Evolutionary conservation across 495 filamentous ascomycete genomes (phyloP), one percentile per base, ranked within the genome.

Genomic region (Talaromyces ruber): DNA sequence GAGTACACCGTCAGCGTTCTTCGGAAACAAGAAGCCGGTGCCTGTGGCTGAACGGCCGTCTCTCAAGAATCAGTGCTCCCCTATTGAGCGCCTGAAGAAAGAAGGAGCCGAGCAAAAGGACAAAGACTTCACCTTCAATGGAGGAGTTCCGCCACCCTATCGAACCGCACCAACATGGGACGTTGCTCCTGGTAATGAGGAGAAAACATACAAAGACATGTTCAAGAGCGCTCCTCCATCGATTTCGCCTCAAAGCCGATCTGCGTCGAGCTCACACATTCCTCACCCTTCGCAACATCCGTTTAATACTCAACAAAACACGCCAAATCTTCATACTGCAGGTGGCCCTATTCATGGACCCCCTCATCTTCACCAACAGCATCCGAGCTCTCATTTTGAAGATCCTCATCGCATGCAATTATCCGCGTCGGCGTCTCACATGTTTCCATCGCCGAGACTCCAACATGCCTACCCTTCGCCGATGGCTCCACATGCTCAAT

Each of bases 341-440:
- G 70, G 70, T 59, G 86, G 85, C 29, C 86, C 87, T 56, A 81
- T 87, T 32, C 83, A 85, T 62, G 83, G 82, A 21, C 82, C 84
- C 3, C 87, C 86, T 68, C 82, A 86, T 69, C 81, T 87, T 66
- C 87, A 90, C 62, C 88, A 89, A 65, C 85, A 84, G 64, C 81
- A 79, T 37, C 87, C 85, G 60, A 83, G 76, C 14, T 79, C 86
- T 47, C 91, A 85, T 67, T 84, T 84, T 63, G 83, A 84, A 64
- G 90, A 95, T 63, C 89, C 90, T 61, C 91, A 94, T 69, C 84
- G 90, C 59, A 94, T 96, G 90, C 86, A 88, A 64, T 82, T 92
- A 70, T 90, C 90, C 43, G 87, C 87, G 1, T 91, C 87, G 30
- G 86, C 87, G 21, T 88, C 87, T 1, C 88, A 92, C 61, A 88